Evolutionary conservation across 1,284 basidiomycete genomes (phyloP).

Genomic region (Entoloma clypeatum): DNA sequence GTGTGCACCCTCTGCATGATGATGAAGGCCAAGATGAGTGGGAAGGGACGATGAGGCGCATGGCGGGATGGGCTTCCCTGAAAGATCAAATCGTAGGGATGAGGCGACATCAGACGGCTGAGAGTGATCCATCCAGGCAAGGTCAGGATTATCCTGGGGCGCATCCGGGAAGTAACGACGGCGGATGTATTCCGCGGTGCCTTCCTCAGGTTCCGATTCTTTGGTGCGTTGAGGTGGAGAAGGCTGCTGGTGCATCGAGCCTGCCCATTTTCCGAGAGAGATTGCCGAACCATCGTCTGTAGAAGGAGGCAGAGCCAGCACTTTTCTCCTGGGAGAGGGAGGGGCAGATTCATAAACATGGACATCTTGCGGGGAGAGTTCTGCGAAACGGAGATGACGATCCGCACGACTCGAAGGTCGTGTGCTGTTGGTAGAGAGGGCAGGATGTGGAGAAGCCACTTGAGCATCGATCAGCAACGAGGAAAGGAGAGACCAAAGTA

Average conservation of each 20-base stretch:
- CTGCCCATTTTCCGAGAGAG: slow-evolving; percentile 52
- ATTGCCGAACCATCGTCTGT: slow-evolving; percentile 37
- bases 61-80: slow-evolving; percentile 60
- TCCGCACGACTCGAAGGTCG: slow-evolving; percentile 43
- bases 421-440: slow-evolving; percentile 33
- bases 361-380: slow-evolving; percentile 46
- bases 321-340: slow-evolving; percentile 58
- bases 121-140: slow-evolving; percentile 70
- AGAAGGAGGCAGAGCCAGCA: slow-evolving; percentile 57
- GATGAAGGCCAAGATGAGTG: slow-evolving; percentile 84
- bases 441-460: slow-evolving; percentile 36
- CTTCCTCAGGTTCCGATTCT: slow-evolving; percentile 56
- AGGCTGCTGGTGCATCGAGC: slow-evolving; percentile 19
- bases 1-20: slow-evolving; percentile 75
- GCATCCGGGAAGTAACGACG: slow-evolving; percentile 79
- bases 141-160: slow-evolving; percentile 60
- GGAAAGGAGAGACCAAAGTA: neutral
- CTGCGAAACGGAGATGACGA: slow-evolving; percentile 43
- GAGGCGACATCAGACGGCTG: slow-evolving; percentile 24
- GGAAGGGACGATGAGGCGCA: slow-evolving; percentile 56
- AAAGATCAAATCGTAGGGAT: slow-evolving; percentile 69
- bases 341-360: slow-evolving; percentile 79
- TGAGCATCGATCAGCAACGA: slow-evolving; percentile 11
- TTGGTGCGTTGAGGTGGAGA: slow-evolving; percentile 7
- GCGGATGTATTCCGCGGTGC: slow-evolving; percentile 80